Percentiles rank a stretch among this genome's conserved stretches.
Conservation (phyloP, 1,284 basidiomycete genomes). For the Blastosporella zonata region DNA sequence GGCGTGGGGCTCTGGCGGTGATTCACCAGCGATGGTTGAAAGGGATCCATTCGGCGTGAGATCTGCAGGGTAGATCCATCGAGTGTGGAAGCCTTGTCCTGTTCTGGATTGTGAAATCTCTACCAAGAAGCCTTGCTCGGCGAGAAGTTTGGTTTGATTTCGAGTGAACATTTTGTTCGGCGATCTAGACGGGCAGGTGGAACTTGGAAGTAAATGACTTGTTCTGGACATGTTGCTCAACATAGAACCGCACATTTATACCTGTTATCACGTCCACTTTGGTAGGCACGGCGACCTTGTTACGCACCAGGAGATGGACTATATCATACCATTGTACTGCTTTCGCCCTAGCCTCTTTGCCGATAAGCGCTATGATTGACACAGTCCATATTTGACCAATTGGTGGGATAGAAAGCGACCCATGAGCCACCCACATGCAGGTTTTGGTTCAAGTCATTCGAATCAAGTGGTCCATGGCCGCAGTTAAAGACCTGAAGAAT, state of each 20-base stretch:
- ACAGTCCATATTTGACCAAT: too few species aligned
- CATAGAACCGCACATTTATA: not conserved
- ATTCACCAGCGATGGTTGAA: not conserved
- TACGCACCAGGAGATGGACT: too few species aligned
- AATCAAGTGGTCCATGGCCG: too few species aligned
- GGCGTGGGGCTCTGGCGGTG: not conserved
- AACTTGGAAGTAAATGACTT: too few species aligned
- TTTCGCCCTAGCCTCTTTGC: not conserved
- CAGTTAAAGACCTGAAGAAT: too few species aligned
- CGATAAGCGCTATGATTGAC: too few species aligned
- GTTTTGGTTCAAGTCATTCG: too few species aligned
- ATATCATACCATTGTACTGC: not conserved
- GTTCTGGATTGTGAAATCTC: not conserved
- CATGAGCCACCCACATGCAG: too few species aligned
- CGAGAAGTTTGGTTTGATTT: not conserved
- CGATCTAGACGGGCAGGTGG: not conserved
- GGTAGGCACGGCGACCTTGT: too few species aligned
- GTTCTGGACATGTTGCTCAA: too few species aligned
- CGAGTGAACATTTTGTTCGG: not conserved
- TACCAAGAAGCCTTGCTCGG: not conserved
- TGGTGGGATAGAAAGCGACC: too few species aligned
- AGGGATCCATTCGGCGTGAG: not conserved
- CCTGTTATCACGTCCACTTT: too few species aligned
- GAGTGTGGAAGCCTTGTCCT: not conserved
- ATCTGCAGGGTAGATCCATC: not conserved